Percentiles rank a stretch among this genome's conserved stretches.
These are phyloP conservation scores for Chlamydomonas sp. DNA, from an alignment of 139 green algal species.

Conservation along the genomic window DNA sequence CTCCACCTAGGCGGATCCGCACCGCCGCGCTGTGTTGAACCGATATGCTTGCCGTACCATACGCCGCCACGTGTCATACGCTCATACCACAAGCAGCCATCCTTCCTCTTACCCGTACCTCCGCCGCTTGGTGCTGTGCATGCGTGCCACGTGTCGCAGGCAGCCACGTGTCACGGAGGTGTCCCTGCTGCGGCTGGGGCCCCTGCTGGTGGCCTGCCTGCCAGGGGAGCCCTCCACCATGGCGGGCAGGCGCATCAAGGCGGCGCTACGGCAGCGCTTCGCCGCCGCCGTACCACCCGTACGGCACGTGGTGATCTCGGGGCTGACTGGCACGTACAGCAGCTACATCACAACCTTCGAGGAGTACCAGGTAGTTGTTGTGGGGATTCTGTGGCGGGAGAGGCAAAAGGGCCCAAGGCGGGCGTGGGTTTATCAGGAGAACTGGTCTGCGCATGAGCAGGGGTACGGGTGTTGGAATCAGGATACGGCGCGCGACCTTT, in stretches of 20 bases:
- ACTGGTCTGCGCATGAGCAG: no score
- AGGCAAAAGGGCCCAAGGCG: no score
- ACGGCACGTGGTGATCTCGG: conserved; percentile 74
- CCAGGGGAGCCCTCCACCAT: conserved; percentile 90
- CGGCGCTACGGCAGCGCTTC: not conserved
- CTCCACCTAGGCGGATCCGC: no score
- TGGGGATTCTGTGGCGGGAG: not conserved
- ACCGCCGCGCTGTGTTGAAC: no score
- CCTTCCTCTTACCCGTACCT: no score
- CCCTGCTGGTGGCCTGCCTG: conserved; percentile 66
- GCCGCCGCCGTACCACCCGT: conserved; percentile 24
- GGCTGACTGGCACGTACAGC: conserved; percentile 85
- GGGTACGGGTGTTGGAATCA: no score
- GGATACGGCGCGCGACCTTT: no score
- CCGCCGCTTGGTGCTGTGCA: no score
- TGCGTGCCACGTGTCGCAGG: conserved; percentile 1
- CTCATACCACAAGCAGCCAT: no score
- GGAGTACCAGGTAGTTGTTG: conserved; percentile 72
- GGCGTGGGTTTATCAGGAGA: no score
- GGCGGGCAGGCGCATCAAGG: conserved; percentile 59
- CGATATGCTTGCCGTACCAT: no score
- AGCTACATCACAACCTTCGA: conserved; percentile 87
- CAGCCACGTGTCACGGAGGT: conserved; percentile 44
- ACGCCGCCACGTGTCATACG: conserved; percentile 37
- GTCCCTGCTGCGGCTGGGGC: conserved; percentile 40